These are phyloP conservation scores for Chalciporus chontae DNA, from an alignment of 768 basidiomycete species.

Conservation along the genomic window DNA sequence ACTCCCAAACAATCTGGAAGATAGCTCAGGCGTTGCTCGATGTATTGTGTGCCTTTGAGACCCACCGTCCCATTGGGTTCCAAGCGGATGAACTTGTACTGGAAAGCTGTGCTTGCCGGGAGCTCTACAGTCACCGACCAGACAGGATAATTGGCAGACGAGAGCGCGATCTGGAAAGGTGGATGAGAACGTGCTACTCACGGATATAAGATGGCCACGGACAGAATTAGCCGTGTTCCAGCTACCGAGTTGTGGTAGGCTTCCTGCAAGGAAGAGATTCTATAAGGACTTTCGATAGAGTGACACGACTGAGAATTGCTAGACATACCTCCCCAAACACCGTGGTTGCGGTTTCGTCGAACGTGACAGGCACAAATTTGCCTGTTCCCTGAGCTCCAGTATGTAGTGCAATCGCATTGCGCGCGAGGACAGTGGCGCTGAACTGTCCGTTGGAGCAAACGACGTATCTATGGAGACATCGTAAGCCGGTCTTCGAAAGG, in stretches of 20 bases:
- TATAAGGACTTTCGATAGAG: slow-evolving; percentile 15
- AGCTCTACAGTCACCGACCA: slow-evolving; percentile 53
- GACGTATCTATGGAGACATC: slow-evolving; percentile 35
- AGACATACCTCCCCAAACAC: slow-evolving; percentile 50
- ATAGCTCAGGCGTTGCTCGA: background rate
- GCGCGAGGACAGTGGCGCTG: slow-evolving; percentile 45
- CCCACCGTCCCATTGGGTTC: slow-evolving; percentile 81
- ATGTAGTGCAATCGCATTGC: slow-evolving; percentile 56
- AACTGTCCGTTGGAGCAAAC: slow-evolving; percentile 47
- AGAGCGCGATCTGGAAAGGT: slow-evolving; percentile 45
- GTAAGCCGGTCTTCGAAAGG: background rate
- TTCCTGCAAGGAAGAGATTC: slow-evolving; percentile 62
- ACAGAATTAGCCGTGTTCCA: slow-evolving; percentile 52
- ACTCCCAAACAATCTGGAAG: slow-evolving; percentile 54
- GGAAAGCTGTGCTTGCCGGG: slow-evolving; percentile 38
- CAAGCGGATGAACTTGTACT: slow-evolving; percentile 59
- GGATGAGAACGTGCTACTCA: background rate
- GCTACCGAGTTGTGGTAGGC: slow-evolving; percentile 48
- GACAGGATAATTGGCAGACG: slow-evolving; percentile 48
- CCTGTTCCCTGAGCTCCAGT: slow-evolving; percentile 34
- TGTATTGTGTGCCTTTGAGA: background rate
- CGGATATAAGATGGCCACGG: slow-evolving; percentile 8
- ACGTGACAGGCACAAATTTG: slow-evolving; percentile 39
- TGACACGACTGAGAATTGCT: background rate
- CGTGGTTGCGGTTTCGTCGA: slow-evolving; percentile 54